A percentile compares a stretch with the other conserved stretches of the same genome.
phyloP scores from a whole-genome alignment of 345 rosid species.

The Brassica cretica region DNA sequence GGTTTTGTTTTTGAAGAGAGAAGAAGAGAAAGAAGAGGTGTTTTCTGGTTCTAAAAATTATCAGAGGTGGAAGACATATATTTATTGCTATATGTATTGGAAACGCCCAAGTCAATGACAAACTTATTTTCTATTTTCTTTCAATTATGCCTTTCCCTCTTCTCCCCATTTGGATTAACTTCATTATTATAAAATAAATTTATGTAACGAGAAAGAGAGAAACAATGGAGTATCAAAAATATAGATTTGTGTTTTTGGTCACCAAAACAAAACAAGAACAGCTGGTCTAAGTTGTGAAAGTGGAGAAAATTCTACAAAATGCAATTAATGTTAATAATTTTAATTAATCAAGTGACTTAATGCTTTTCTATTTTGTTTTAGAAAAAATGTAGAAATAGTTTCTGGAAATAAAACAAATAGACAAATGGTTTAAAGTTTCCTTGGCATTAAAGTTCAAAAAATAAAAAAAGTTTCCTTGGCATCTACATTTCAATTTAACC shows the following conservation, averaged over 20 bases:
- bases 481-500: constrained; percentile 14
- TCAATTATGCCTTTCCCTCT: constrained; percentile 26
- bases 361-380: constrained; percentile 11
- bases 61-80: constrained; percentile 31
- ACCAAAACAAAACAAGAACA: constrained; percentile 34
- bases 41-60: constrained; percentile 23
- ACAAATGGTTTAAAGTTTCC: constrained; percentile 27
- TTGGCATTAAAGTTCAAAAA: not conserved
- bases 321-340: not conserved
- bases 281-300: constrained; percentile 39
- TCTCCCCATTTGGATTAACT: constrained; percentile 37
- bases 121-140: constrained; percentile 34
- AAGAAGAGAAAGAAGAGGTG: constrained; percentile 24
- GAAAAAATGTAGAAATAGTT: constrained; percentile 26
- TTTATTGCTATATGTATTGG: constrained; percentile 38
- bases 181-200: constrained; percentile 1
- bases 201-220: not conserved
- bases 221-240: not conserved
- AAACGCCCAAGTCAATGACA: constrained; percentile 42
- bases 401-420: constrained; percentile 15
- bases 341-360: constrained; percentile 1
- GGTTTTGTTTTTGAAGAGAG: constrained; percentile 24
- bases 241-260: constrained; percentile 28
- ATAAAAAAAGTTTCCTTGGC: constrained; percentile 6
- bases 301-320: constrained; percentile 10